phyloP scores from a whole-genome alignment of 202 grass and related monocot species.

The Setaria viridis region DNA sequence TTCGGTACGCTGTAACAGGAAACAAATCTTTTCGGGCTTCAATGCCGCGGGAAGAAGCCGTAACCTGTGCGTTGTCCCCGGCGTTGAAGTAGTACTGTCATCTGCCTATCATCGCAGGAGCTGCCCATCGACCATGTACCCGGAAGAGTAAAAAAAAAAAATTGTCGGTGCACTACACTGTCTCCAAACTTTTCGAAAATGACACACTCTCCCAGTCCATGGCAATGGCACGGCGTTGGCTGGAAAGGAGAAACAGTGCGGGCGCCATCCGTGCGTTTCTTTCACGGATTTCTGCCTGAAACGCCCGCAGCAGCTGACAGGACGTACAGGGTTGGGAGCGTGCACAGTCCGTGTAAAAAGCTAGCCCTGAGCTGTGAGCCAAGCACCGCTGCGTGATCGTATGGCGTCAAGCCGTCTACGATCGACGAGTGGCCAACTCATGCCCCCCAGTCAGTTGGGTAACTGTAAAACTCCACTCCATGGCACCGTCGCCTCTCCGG shows the following conservation, averaged over 20 bases:
- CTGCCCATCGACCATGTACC: background rate
- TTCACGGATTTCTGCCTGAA: background rate
- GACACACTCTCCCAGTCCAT: background rate
- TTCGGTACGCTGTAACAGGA: slow-evolving; percentile 1
- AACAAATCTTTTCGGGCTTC: background rate
- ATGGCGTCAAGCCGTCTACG: background rate
- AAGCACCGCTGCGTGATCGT: too few relatives aligned
- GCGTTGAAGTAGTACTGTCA: background rate
- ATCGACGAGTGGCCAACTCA: background rate
- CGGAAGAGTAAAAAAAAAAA: too few relatives aligned
- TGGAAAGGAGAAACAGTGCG: background rate
- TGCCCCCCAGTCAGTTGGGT: background rate
- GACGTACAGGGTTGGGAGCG: background rate
- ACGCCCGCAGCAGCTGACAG: too few relatives aligned
- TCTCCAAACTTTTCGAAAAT: background rate
- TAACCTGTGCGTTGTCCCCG: background rate
- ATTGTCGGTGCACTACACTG: too few relatives aligned
- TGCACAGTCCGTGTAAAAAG: background rate
- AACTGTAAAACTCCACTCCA: background rate
- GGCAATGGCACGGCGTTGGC: background rate
- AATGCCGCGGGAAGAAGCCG: background rate
- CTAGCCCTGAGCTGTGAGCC: background rate
- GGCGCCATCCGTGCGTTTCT: background rate
- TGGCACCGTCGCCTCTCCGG: background rate
- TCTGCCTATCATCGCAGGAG: background rate